Evolutionary conservation across 2,329 filamentous ascomycete species (phyloP), one percentile per base, ranked within the genome.

Genomic region (Fusarium kyushuense): DNA sequence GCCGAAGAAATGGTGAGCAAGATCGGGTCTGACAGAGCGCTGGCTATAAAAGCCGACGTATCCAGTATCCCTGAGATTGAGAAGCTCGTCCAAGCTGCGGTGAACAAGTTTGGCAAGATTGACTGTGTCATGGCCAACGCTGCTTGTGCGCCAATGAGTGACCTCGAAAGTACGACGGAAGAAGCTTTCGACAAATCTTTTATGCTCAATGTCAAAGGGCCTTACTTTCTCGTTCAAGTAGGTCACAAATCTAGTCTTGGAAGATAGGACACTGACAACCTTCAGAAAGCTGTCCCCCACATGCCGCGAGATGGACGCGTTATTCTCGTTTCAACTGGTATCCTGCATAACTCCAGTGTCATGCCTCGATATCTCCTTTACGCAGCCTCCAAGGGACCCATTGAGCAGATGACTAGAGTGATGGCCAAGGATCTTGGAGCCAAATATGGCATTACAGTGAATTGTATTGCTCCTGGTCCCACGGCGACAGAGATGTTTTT

Each of bases 401-500:
- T 62, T 3, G 58, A 62, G 5, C 58, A 62, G 9, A 62, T 62
- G 58, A 47, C 58, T 3, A 13, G 56, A n/a, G 59, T 62, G 1
- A 17, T 62, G 17, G 56, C 58, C 6, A 62, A 62, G 30, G 56
- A 62, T 0, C 45, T 62, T 1, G 58, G 58, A 36, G n/a, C 47
- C 5, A 61, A 35, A 25, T 21, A 48, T 4, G 58, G 58, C 1
- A 62, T 61, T 4, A 62, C 56, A 6, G 58, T 62, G 5, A 62
- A 62, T 9, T 36, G 56, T 1, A 54, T 62, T 2, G 58, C 58
- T 1, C 58, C 58, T 8, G 56, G 58, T 2, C 58, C 58, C 4
- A 62, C 56, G 0, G 58, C 56, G 4, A 62, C 58, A 0, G 58
- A 62, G 7, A 43, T 62, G 56, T 62, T 62, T 23, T 62, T 62